Evolutionary conservation across 805 yeast species (phyloP).

Genomic region (Metschnikowia shivogae): DNA sequence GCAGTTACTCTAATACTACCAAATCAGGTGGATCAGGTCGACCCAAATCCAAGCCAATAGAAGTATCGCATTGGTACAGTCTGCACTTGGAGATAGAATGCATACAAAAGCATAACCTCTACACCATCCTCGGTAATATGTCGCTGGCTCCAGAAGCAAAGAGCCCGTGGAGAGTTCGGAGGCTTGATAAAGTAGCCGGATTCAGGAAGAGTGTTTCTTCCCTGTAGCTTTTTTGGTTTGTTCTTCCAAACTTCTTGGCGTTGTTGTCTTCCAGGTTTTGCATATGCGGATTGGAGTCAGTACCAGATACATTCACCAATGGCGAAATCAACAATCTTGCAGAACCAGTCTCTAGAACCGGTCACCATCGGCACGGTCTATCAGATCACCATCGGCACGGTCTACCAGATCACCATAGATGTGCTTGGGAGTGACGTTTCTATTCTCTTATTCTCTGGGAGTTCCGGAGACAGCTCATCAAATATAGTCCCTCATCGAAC

Average conservation of each 20-base stretch:
- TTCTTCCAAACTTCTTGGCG: constrained; percentile 16
- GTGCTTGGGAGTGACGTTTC: constrained; percentile 28
- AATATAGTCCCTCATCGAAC: constrained; percentile 72
- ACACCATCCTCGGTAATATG: constrained; percentile 74
- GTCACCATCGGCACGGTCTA: constrained; percentile 43
- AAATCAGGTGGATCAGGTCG: no score
- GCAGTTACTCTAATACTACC: no score
- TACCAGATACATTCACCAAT: constrained; percentile 82
- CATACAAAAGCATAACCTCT: constrained; percentile 69
- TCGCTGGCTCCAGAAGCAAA: constrained; percentile 79
- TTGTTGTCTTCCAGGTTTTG: constrained; percentile 28
- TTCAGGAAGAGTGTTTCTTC: constrained; percentile 58
- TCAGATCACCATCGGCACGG: constrained; percentile 35
- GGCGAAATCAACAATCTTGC: constrained; percentile 76
- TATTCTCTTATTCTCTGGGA: constrained; percentile 35
- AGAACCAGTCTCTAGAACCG: constrained; percentile 77
- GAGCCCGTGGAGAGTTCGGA: constrained; percentile 74
- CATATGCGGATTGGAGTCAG: constrained; percentile 61
- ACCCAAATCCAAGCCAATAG: constrained; percentile 73
- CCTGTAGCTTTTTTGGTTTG: constrained; percentile 14
- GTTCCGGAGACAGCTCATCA: constrained; percentile 55
- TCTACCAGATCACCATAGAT: no score
- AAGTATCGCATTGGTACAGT: constrained; percentile 75
- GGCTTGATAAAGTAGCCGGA: constrained; percentile 76
- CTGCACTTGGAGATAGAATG: constrained; percentile 82